A percentile compares a stretch with the other conserved stretches of the same genome.
Conservation (phyloP, 192 early-diverging fungal genomes). For the Coemansia sp. region DNA sequence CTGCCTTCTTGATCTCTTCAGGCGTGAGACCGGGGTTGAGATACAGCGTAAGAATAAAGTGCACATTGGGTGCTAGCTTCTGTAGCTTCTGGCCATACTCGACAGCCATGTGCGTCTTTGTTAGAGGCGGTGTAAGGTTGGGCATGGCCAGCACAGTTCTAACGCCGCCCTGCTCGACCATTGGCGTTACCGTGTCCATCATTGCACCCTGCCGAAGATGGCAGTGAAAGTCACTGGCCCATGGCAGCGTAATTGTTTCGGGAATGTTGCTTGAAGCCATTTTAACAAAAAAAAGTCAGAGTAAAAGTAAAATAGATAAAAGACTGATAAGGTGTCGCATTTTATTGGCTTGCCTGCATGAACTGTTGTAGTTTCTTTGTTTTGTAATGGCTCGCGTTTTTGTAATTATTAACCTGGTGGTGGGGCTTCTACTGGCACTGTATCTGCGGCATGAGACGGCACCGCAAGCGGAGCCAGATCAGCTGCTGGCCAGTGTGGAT, state of each 20-base stretch:
- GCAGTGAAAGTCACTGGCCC: conserved; percentile 86
- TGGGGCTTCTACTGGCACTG: conserved; percentile 32
- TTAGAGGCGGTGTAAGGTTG: conserved; percentile 89
- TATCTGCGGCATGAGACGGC: not conserved
- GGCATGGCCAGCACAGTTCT: conserved; percentile 93
- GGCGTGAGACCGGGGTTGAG: conserved; percentile 82
- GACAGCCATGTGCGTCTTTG: conserved; percentile 80
- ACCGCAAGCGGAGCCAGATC: not conserved
- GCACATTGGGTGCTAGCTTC: conserved; percentile 77
- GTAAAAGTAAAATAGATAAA: no score
- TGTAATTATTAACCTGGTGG: conserved; percentile 15
- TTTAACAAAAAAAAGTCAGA: no score
- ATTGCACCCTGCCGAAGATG: conserved; percentile 91
- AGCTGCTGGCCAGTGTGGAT: conserved; percentile 16
- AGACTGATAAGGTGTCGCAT: no score
- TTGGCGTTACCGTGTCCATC: conserved; percentile 86
- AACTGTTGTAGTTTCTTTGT: not conserved
- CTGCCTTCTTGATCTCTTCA: conserved; percentile 84
- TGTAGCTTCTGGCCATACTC: conserved; percentile 79
- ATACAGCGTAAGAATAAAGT: conserved; percentile 93
- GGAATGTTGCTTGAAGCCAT: conserved; percentile 2
- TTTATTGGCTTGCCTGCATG: no score
- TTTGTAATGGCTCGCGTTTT: conserved; percentile 7
- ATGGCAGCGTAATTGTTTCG: conserved; percentile 61
- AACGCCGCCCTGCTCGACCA: conserved; percentile 75